Evolutionary conservation across 495 filamentous ascomycete genomes (phyloP).

Genomic region (Tuber melanosporum): DNA sequence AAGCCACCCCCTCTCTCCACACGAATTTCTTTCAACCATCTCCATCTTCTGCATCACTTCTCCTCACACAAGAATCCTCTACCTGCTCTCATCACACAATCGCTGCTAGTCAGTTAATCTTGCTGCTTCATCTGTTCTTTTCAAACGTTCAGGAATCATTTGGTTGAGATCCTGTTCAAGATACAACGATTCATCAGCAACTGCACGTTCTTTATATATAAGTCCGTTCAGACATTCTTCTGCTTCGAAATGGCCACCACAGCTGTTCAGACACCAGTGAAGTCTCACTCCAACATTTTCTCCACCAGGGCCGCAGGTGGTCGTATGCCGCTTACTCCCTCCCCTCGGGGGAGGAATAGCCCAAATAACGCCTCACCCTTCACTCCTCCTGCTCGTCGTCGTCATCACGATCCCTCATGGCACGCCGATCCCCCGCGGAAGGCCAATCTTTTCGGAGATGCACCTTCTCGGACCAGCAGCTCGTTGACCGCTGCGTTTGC

Average conservation of each 20-base stretch:
- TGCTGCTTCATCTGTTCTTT: background rate
- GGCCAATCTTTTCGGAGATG: constrained; percentile 9
- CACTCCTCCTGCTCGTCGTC: constrained; percentile 55
- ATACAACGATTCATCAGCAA: background rate
- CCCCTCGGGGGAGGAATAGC: constrained; percentile 59
- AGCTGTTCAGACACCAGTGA: constrained; percentile 82
- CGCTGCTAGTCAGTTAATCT: background rate
- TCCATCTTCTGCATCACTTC: background rate
- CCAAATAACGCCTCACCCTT: constrained; percentile 60
- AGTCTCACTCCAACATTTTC: constrained; percentile 89
- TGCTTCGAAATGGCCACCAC: constrained; percentile 66
- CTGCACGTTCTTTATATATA: background rate
- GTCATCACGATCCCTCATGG: constrained; percentile 34
- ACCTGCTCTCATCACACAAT: background rate
- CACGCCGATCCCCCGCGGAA: constrained; percentile 22
- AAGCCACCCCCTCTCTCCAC: background rate
- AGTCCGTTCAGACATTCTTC: background rate
- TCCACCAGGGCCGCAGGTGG: constrained; percentile 87
- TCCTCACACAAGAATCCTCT: background rate
- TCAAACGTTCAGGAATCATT: constrained; percentile 13
- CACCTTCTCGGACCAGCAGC: constrained; percentile 4
- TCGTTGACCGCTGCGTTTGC: constrained; percentile 37
- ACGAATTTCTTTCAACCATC: background rate
- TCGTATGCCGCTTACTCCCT: constrained; percentile 89
- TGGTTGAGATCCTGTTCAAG: constrained; percentile 13